Evolutionary conservation across 305 asterid species (phyloP), one percentile per base, ranked within the genome.

Genomic region (Stenogyne calaminthoides): DNA sequence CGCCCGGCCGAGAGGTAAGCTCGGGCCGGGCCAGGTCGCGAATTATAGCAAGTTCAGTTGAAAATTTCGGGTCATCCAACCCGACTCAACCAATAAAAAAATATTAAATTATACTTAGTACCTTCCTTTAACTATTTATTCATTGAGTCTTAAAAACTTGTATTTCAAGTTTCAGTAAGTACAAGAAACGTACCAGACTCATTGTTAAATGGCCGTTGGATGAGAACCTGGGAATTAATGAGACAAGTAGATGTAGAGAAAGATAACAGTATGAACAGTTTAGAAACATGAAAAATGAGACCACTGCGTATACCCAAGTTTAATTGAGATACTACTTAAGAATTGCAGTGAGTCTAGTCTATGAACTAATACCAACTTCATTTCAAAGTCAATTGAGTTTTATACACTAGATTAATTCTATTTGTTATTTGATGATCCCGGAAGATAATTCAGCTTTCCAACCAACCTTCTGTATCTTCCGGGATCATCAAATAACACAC

Each of bases 141-240:
- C n/a, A 14, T 58, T 58, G 14, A 55, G 34, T 55, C 34, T 37
- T 2, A 0, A 4, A 32, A 32, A 34, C 16, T 34, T 8, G 42
- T 37, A 7, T 61, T 34, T 51, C 67, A 62, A 9, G 16, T 64
- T 40, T 42, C 12, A 6, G 19, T 67, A 49, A 18, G 39, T 55
- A 5, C 52, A 36, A 52, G 64, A 69, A 52, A 37, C 73, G 9
- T 54, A 54, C 73, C 20, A 54, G 22, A 69, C 16, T 52, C 14
- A 22, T 34, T 4, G 15, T 3, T 36, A 29, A 14, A 62, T 62
- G 27, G 42, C 5, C 51, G 51, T 62, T 7, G 52, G 68, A 62
- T 62, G 68, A 37, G 66, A 37, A 62, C 68, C 51, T 62, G 49
- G 51, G 9, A 37, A 62, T 62, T 16, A 62, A 62, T 39, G 32